A percentile compares a stretch with the other conserved stretches of the same genome.
phyloP scores from a whole-genome alignment of 164 flowering plant species.

The Kalanchoe fedtschenkoi region DNA sequence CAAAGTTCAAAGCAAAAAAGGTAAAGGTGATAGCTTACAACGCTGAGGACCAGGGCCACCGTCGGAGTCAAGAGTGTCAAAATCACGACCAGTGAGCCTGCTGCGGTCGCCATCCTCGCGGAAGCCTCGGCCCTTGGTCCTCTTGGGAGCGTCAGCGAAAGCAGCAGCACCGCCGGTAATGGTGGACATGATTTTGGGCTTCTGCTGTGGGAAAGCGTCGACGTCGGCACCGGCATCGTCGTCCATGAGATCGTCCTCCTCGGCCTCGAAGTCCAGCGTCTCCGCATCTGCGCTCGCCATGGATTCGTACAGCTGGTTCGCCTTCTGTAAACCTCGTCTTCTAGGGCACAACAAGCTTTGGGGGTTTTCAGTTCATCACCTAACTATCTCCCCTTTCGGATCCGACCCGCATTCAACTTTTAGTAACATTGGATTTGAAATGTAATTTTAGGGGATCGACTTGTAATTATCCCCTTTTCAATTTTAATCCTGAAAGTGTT shows the following conservation, averaged over 20 bases:
- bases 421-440: too few relatives aligned
- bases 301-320: not conserved
- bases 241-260: conserved; percentile 7
- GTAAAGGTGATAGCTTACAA: not conserved
- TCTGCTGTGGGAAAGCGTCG: not conserved
- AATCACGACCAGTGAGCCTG: not conserved
- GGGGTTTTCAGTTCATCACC: not conserved
- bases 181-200: conserved; percentile 6
- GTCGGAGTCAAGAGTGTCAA: not conserved
- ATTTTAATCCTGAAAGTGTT: too few relatives aligned
- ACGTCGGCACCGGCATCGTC: not conserved
- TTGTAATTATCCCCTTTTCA: too few relatives aligned
- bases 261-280: conserved; percentile 5
- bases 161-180: not conserved
- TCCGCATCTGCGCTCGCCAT: conserved; percentile 2
- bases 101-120: conserved; percentile 1
- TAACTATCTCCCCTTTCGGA: not conserved
- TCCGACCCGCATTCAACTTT: not conserved
- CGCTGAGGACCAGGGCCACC: conserved; percentile 3
- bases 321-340: not conserved
- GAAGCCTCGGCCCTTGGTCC: conserved; percentile 4
- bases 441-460: too few relatives aligned
- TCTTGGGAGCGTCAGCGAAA: not conserved
- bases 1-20: not conserved
- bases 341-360: not conserved